Percentiles rank a stretch among this genome's conserved stretches.
Conservation (phyloP, 1,284 basidiomycete genomes). For the Ceratobasidium sp. region DNA sequence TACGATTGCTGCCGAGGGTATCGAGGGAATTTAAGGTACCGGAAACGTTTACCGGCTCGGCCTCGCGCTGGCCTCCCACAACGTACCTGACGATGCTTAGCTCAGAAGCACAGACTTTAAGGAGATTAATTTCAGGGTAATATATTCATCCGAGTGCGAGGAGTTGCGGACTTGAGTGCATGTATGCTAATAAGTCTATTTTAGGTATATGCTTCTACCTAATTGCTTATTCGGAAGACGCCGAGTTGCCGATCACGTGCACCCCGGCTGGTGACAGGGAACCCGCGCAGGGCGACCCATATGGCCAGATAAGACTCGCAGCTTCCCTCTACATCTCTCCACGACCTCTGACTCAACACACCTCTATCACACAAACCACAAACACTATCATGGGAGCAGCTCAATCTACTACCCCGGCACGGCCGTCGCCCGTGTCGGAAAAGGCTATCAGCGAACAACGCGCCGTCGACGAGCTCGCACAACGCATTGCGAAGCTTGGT, state of each 20-base stretch:
- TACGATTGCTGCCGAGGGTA: too few relatives aligned
- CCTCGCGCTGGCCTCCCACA: too few relatives aligned
- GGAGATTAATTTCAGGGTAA: too few relatives aligned
- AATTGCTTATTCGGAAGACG: conserved; percentile 1
- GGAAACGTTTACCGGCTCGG: too few relatives aligned
- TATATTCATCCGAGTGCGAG: too few relatives aligned
- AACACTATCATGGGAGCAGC: conserved; percentile 27
- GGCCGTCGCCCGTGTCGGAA: conserved; percentile 18
- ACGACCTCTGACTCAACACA: conserved; percentile 18
- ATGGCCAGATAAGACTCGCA: conserved; percentile 32
- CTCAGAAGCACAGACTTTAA: too few relatives aligned
- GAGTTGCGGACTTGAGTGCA: too few relatives aligned
- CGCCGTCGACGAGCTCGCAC: conserved; percentile 55
- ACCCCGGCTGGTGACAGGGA: conserved; percentile 16
- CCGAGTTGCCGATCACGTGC: conserved; percentile 26
- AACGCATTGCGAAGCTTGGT: conserved; percentile 49
- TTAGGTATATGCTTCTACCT: neutral
- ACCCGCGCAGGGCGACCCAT: conserved; percentile 29
- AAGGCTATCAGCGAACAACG: conserved; percentile 53
- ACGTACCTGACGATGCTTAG: too few relatives aligned
- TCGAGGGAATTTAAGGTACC: too few relatives aligned
- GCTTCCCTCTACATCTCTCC: neutral
- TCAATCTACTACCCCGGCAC: conserved; percentile 10
- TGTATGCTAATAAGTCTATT: too few relatives aligned
- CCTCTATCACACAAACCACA: conserved; percentile 4